Evolutionary conservation across 495 filamentous ascomycete genomes (phyloP), one percentile per base, ranked within the genome.

Genomic region (Penicillium alfredii): DNA sequence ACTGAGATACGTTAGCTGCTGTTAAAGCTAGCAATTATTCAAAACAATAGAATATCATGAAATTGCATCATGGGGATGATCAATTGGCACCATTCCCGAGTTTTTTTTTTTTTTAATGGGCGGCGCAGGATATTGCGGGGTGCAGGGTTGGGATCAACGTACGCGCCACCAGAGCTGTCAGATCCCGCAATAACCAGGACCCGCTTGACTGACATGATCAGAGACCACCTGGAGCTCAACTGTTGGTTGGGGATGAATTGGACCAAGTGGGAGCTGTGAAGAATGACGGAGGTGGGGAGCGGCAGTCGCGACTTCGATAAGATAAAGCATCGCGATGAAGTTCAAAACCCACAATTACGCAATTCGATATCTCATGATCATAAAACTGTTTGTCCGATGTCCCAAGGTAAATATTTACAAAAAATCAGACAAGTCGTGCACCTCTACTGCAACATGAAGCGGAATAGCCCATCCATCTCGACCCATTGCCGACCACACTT

Each of bases 401-500:
- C 33, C 26, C 28, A 47, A 25, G 10, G 30, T 38, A 24, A 31
- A 38, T 47, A 58, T 58, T 29, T 58, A 56, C 55, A 57, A 39
- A n/a, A n/a, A n/a, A n/a, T n/a, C n/a, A n/a, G n/a, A n/a, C n/a
- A n/a, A n/a, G n/a, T n/a, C n/a, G n/a, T n/a, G n/a, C n/a, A n/a
- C n/a, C n/a, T 47, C 34, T 49, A 64, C 44, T 55, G 55, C 40
- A 73, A 45, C 57, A 78, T 80, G 65, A 82, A 85, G 33, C 65
- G 72, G 72, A 97, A 98, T 41, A 98, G 66, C 54, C 69, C 78
- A 62, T 90, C 88, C 92, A 97, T 98, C 39, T 85, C 85, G 36
- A 98, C 92, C 88, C 88, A 97, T 63, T 84, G 84, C 56, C 88
- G 71, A 21, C 93, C 92, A 69, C 88, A 95, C 71, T 88, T 92